A percentile compares a stretch with the other conserved stretches of the same genome.
Conservation (phyloP, 1,284 basidiomycete species). For the Rhodotorula sp. region DNA sequence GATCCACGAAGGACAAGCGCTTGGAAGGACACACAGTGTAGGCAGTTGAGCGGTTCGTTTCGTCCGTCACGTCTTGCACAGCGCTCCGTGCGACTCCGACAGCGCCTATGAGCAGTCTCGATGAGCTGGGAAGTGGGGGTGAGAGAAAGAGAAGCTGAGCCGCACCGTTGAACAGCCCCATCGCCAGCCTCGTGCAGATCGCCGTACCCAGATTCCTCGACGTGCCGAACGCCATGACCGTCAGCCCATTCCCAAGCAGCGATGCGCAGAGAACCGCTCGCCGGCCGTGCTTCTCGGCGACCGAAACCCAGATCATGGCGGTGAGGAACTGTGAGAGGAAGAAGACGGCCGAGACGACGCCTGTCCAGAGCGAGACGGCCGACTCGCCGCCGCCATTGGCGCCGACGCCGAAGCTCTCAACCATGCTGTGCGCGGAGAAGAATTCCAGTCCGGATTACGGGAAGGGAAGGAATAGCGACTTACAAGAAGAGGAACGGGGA, state of each 20-base stretch:
- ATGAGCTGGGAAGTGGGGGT: no score
- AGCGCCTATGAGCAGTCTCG: constrained; percentile 50
- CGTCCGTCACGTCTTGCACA: constrained; percentile 82
- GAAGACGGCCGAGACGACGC: constrained; percentile 59
- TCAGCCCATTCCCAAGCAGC: constrained; percentile 76
- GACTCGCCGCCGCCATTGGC: constrained; percentile 63
- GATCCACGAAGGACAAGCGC: not conserved
- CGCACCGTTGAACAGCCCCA: constrained; percentile 83
- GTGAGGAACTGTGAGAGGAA: constrained; percentile 77
- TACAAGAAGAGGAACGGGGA: constrained; percentile 54
- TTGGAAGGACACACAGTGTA: constrained; percentile 13
- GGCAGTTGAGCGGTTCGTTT: constrained; percentile 42
- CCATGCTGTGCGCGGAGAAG: constrained; percentile 85
- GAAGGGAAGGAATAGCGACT: not conserved
- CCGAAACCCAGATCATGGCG: constrained; percentile 86
- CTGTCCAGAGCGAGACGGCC: constrained; percentile 80
- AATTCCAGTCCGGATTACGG: not conserved
- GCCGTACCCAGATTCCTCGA: constrained; percentile 62
- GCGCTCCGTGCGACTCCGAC: constrained; percentile 64
- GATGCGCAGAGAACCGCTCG: constrained; percentile 83
- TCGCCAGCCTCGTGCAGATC: constrained; percentile 81
- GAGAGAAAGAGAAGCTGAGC: not conserved
- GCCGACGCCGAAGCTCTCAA: constrained; percentile 69
- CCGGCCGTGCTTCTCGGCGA: constrained; percentile 86
- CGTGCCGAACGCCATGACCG: constrained; percentile 81